Conservation (phyloP, 768 basidiomycete species). For the Gloeopeniophorella convolvens region DNA sequence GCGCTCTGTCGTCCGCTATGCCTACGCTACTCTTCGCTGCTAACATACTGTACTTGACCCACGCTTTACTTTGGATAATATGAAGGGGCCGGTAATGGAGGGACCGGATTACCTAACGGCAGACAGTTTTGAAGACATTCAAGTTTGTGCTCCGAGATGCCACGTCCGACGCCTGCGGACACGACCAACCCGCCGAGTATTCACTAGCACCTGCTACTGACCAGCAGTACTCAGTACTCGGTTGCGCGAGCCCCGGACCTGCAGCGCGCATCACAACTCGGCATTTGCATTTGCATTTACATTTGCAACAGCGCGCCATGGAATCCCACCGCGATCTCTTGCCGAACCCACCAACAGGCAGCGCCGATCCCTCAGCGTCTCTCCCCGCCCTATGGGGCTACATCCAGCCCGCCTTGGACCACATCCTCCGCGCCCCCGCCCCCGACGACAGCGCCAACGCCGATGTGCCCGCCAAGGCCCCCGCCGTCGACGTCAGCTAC, state of each 20-base stretch:
- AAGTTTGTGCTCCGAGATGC: background rate
- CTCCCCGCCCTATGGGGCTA: slow-evolving; percentile 70
- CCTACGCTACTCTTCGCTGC: background rate
- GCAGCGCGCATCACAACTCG: too few relatives aligned
- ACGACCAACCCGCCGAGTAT: background rate
- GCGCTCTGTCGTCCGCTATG: background rate
- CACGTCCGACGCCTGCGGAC: slow-evolving; percentile 6
- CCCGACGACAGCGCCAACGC: too few relatives aligned
- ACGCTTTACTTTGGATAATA: background rate
- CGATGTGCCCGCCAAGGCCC: slow-evolving; percentile 55
- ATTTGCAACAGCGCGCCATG: background rate
- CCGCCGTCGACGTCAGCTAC: slow-evolving; percentile 62
- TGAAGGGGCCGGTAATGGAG: too few relatives aligned
- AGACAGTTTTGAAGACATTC: background rate
- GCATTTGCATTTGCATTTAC: too few relatives aligned
- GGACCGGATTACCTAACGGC: slow-evolving; percentile 1
- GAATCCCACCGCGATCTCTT: slow-evolving; percentile 12
- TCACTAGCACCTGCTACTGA: background rate
- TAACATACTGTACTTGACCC: background rate
- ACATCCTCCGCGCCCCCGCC: slow-evolving; percentile 66
- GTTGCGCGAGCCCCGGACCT: background rate
- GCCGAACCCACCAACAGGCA: slow-evolving; percentile 25
- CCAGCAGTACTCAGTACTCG: too few relatives aligned
- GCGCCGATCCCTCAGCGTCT: slow-evolving; percentile 69
- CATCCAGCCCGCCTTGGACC: slow-evolving; percentile 66